Base-by-base conservation (phyloP, 2,329 filamentous ascomycete genomes). In the Cladosporium sphaerospermum region DNA sequence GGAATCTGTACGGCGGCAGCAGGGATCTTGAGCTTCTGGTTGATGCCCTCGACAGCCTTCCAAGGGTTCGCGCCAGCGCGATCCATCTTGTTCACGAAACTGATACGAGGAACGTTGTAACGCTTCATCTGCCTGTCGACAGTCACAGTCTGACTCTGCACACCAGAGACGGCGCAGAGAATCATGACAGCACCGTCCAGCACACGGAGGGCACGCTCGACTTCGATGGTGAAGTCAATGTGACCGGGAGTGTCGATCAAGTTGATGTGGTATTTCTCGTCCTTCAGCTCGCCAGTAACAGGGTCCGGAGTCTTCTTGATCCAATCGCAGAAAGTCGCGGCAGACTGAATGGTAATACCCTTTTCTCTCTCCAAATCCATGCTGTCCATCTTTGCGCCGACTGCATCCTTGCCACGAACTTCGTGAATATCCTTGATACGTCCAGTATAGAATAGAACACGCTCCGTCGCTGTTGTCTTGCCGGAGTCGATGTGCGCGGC, bases 41-140 rank as follows among this genome's bases (percentile, higher is more conserved):
- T 96, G 78, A 99, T 97, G 74, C 96, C 91, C 39, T 99, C 92
- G 54, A 99, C 84, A 8, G 90, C 91, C 74, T 95, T 96, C 83
- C 91, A 99, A 8, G 93, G 93, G 69, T 99, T 97, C 59, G 93
- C 89, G 56, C 93, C 93, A 87, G 96, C 96, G 60, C 93, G 86
- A 68, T 99, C 93, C 92, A 99, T 97, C 80, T 99, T 99, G 78
- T 99, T 99, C 69, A 99, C 84, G 67, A 99, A 99, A 52, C 88
- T 95, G 70, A 99, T 85, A 63, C 93, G 82, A 56, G 93, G 93
- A 58, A 99, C 85, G 68, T 97, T 92, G 78, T 99, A 99, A 62
- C 93, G 85, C 77, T 90, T 89, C 93, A 99, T 99, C 76, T 99
- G 93, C 63, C 93, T 83, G 71, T 99, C 91, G 59, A 99, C 93